phyloP scores from a whole-genome alignment of 2,329 filamentous ascomycete genomes.

The Talaromyces pinophilus region DNA sequence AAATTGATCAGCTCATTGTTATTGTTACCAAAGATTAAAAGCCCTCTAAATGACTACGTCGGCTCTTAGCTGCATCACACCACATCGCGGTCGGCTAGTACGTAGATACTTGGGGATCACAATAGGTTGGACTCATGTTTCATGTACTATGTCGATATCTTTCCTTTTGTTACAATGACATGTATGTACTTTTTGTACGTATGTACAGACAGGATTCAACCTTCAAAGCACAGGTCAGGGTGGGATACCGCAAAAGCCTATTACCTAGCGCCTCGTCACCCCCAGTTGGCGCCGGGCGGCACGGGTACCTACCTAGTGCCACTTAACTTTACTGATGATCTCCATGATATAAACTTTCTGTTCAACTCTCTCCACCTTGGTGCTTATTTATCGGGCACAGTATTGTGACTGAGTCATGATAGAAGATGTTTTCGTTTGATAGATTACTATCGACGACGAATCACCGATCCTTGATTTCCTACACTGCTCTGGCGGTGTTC shows the following conservation, averaged over 20 bases:
- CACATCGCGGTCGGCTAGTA: not conserved
- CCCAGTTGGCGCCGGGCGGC: not conserved
- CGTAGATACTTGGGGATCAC: not conserved
- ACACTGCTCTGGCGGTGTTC: conserved; percentile 18
- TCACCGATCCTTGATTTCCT: conserved; percentile 16
- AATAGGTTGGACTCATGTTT: not conserved
- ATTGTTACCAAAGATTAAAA: too few relatives aligned
- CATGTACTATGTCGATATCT: too few relatives aligned
- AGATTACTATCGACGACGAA: conserved; percentile 10
- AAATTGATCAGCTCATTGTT: not conserved
- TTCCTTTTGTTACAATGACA: too few relatives aligned
- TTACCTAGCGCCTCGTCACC: not conserved
- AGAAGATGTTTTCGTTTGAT: not conserved
- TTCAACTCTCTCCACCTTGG: not conserved
- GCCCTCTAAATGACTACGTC: not conserved
- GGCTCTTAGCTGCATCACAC: not conserved
- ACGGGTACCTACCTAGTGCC: not conserved
- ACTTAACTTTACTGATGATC: not conserved
- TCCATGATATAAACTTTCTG: not conserved
- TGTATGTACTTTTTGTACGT: too few relatives aligned
- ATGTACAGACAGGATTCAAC: not conserved
- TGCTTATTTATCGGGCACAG: not conserved
- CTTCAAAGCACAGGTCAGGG: too few relatives aligned
- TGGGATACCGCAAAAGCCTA: not conserved
- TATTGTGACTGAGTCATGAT: not conserved